Evolutionary conservation across 441 rosid species (phyloP), one percentile per base, ranked within the genome.

Genomic region (Erodium chrysanthum): DNA sequence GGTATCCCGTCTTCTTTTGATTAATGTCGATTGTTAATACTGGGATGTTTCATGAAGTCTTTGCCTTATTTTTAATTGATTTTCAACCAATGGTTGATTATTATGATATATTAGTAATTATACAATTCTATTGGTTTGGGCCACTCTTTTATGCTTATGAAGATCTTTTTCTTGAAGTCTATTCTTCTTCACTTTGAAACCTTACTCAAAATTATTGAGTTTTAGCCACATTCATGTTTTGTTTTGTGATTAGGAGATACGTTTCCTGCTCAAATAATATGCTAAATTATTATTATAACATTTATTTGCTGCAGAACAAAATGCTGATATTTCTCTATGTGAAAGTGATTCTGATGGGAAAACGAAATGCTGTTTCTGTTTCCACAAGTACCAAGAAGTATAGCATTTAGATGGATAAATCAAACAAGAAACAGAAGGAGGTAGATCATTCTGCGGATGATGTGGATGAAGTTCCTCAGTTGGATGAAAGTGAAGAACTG

Each of bases 401-500:
- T 56, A 23, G 14, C 31, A 4, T 59, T 59, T 21, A 59, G 0
- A 59, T 59, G 64, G 64, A 3, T 59, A 12, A 22, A 23, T 59
- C 29, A 23, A 22, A 59, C 15, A 6, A 59, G 15, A 4, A 59
- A 59, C 31, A 10, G 14, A 23, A 59, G 64, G 33, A 59, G 64
- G 64, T 22, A 23, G 33, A 22, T 7, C 31, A 3, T 25, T 23
- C 33, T 11, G 33, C 22, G 31, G 64, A 2, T 4, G 31, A 23
- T 5, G 15, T 10, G 50, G 50, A 44, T 44, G 50, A 44, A 44
- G 15, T 44, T 23, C 64, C 31, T 22, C 64, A 22, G 7, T 59
- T 59, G 25, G 22, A 14, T 59, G 42, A 62, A 15, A 62, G 35
- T 62, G 66, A 29, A 62, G 66, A 62, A n/a, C 65, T 17, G 20